Evolutionary conservation across 2,329 filamentous ascomycete genomes (phyloP).

Genomic region (Penicillium sclerotiorum): DNA sequence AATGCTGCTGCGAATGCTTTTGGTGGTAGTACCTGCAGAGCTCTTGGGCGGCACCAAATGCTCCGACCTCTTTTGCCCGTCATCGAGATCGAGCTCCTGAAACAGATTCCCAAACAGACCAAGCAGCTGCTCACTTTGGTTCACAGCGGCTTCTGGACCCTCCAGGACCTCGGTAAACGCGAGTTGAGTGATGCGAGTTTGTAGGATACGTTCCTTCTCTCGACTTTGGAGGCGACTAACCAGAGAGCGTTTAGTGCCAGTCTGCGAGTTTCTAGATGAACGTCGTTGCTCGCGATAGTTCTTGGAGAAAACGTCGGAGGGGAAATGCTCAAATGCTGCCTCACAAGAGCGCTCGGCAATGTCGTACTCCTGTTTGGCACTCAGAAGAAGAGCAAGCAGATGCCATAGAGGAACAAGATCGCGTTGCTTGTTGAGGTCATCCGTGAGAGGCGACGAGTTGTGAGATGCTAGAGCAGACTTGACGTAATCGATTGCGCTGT

Average conservation of each 20-base stretch:
- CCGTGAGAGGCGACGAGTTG: slow-evolving; percentile 29
- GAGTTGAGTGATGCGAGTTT: slow-evolving; percentile 94
- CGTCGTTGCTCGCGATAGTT: slow-evolving; percentile 51
- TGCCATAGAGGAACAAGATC: slow-evolving; percentile 85
- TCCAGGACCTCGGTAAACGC: slow-evolving; percentile 80
- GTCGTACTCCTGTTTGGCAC: slow-evolving; percentile 80
- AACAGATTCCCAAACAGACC: slow-evolving; percentile 81
- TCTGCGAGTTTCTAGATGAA: slow-evolving; percentile 28
- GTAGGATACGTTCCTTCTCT: slow-evolving; percentile 85
- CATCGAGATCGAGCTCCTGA: slow-evolving; percentile 58
- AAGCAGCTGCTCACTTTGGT: slow-evolving; percentile 82
- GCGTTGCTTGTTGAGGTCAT: slow-evolving; percentile 39
- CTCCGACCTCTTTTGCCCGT: slow-evolving; percentile 33
- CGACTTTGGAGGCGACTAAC: slow-evolving; percentile 78
- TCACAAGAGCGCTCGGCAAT: slow-evolving; percentile 83
- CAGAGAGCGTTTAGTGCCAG: slow-evolving; percentile 51
- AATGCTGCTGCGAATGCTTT: slow-evolving; percentile 73
- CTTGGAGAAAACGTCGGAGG: slow-evolving; percentile 70
- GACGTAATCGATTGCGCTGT: slow-evolving; percentile 77
- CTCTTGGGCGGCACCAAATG: slow-evolving; percentile 65
- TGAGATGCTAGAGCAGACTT: slow-evolving; percentile 71
- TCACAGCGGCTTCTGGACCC: slow-evolving; percentile 82
- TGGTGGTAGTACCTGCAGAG: slow-evolving; percentile 69
- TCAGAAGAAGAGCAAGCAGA: slow-evolving; percentile 80
- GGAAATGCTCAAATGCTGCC: slow-evolving; percentile 88